Conservation (phyloP, 192 early-diverging fungal genomes). For the Backusella sp. region DNA sequence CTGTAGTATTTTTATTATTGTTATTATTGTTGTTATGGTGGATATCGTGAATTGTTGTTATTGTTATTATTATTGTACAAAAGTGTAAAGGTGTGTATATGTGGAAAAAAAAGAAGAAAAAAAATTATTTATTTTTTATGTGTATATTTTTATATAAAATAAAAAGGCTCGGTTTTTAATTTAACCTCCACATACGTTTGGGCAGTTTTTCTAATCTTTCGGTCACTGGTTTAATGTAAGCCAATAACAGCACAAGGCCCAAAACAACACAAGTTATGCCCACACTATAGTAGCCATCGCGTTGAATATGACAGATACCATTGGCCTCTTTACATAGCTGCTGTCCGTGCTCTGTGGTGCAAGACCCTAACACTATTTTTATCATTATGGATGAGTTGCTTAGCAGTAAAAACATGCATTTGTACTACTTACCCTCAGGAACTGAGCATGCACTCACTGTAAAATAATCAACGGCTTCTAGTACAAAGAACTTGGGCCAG, state of each 20-base stretch:
- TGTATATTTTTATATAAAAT: neutral
- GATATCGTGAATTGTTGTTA: neutral
- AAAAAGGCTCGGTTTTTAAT: neutral
- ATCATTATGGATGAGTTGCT: neutral
- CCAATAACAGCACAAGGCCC: slow-evolving; percentile 57
- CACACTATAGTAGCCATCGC: slow-evolving; percentile 90
- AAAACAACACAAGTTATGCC: slow-evolving; percentile 68
- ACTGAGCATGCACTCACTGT: slow-evolving; percentile 76
- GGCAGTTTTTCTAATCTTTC: slow-evolving; percentile 51
- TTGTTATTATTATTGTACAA: neutral
- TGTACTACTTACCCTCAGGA: slow-evolving; percentile 33
- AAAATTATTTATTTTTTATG: neutral
- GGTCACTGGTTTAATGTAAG: slow-evolving; percentile 62
- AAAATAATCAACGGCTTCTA: slow-evolving; percentile 88
- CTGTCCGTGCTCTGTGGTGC: neutral
- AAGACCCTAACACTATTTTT: neutral
- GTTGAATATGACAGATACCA: slow-evolving; percentile 54
- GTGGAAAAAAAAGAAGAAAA: slow-evolving; percentile 4
- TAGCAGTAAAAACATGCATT: neutral
- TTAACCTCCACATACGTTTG: slow-evolving; percentile 28
- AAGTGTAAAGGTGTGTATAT: neutral
- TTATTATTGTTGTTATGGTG: neutral
- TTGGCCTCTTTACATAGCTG: neutral
- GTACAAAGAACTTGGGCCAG: slow-evolving; percentile 93
- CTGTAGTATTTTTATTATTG: neutral